Base-by-base conservation (phyloP, 2,329 filamentous ascomycete genomes). In the Ilyonectria mors-panacis region DNA sequence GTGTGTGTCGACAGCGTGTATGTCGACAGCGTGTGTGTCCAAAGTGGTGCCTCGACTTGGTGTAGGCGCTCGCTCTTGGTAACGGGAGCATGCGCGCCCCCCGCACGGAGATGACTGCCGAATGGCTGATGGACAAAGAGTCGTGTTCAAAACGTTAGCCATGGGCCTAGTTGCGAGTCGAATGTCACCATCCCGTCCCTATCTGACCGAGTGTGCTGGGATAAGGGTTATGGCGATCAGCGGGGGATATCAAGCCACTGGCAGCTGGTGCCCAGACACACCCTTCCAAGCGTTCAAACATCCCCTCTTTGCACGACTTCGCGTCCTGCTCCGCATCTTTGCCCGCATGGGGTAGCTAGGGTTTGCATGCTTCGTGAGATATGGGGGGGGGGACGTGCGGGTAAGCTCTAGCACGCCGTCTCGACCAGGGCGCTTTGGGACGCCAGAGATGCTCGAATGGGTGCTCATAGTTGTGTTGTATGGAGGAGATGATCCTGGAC, bases 231-330 rank as follows among this genome's bases (percentile, higher is more conserved):
- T 69, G 71, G 69, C 68, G 71, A 73, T 73, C 71, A 51, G 69
- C 71, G 71, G 71, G 44, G 71, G 71, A 74, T 74, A 74, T 74
- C 72, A 68, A 65, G 56, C 70, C 71, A 73, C 56, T 73, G 15
- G 71, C 44, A 63, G 57, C 39, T 33, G 30, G 30, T 59, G 39
- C 62, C 65, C 50, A 47, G 63, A 58, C 71, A 73, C 71, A 69
- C 51, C 50, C 53, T 59, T 33, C 39, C 48, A 66, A 57, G 65
- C 67, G 60, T 65, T 51, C 68, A 72, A 51, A 60, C 59, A 35
- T 55, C 59, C 19, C 50, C 62, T 47, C 48, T 42, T 55, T 55
- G 45, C 30, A 53, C 28, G 30, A 10, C 50, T 57, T 57, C 30
- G 55, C 42, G 39, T 57, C 30, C 28, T 51, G 56, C 63, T 65